Evolutionary conservation across 2,329 filamentous ascomycete species (phyloP).

Genomic region (Davidsoniella australis): DNA sequence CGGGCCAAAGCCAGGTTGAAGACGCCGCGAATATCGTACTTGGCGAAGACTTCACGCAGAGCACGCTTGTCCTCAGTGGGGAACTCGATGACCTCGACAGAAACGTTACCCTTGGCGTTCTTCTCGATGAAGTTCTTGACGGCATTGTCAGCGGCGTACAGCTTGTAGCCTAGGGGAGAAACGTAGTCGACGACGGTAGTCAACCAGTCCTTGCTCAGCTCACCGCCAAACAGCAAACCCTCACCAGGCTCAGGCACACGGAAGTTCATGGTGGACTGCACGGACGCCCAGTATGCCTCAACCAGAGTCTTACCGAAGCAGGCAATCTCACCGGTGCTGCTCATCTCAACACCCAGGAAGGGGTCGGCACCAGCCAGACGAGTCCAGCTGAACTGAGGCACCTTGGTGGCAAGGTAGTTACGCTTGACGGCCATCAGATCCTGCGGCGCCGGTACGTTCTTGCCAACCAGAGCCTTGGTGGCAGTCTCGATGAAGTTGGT

Average conservation of each 20-base stretch:
- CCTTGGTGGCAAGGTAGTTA: conserved; percentile 90
- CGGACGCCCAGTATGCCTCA: conserved; percentile 92
- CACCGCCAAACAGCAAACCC: conserved; percentile 86
- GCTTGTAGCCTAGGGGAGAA: conserved; percentile 79
- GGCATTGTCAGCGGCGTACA: conserved; percentile 66
- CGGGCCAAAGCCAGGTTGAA: conserved; percentile 84
- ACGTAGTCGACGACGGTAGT: conserved; percentile 73
- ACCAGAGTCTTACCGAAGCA: conserved; percentile 94
- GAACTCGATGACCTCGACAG: conserved; percentile 87
- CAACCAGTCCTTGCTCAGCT: conserved; percentile 53
- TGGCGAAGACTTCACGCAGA: conserved; percentile 85
- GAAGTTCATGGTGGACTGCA: conserved; percentile 93
- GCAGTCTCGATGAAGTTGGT: conserved; percentile 94
- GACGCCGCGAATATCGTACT: conserved; percentile 87
- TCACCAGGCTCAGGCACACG: conserved; percentile 85
- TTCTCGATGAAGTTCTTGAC: conserved; percentile 75
- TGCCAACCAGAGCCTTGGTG: conserved; percentile 76
- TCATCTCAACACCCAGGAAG: conserved; percentile 96
- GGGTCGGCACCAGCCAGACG: conserved; percentile 92
- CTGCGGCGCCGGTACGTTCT: conserved; percentile 64
- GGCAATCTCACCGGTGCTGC: conserved; percentile 91
- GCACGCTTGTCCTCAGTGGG: conserved; percentile 91
- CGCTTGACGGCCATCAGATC: conserved; percentile 83
- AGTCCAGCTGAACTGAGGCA: conserved; percentile 98
- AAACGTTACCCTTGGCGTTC: conserved; percentile 45